Evolutionary conservation across 176 grass and related monocot species (phyloP).

Genomic region (Puya raimondii): DNA sequence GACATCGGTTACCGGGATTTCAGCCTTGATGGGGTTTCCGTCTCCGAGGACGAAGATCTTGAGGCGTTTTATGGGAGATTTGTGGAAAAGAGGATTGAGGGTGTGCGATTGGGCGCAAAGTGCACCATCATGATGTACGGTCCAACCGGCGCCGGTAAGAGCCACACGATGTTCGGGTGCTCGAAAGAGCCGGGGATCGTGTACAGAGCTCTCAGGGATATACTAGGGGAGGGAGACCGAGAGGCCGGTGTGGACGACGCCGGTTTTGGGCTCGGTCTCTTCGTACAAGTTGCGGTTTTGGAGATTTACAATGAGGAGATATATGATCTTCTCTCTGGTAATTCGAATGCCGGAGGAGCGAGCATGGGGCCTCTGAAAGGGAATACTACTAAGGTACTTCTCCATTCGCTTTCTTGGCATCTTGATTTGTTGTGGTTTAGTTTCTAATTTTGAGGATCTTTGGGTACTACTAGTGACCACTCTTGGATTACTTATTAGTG

Average conservation of each 20-base stretch:
- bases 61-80: slow-evolving; percentile 72
- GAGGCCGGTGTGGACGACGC: slow-evolving; percentile 25
- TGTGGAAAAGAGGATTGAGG: slow-evolving; percentile 52
- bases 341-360: slow-evolving; percentile 18
- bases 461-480: not conserved
- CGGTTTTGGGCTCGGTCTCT: slow-evolving; percentile 38
- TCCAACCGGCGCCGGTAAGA: slow-evolving; percentile 66
- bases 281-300: slow-evolving; percentile 58
- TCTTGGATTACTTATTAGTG: too few species aligned
- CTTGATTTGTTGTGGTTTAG: not conserved
- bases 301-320: slow-evolving; percentile 96
- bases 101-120: slow-evolving; percentile 66
- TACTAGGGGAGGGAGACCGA: slow-evolving; percentile 26
- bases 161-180: slow-evolving; percentile 89
- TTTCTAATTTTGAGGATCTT: not conserved
- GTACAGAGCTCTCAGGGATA: slow-evolving; percentile 75
- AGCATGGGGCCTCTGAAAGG: slow-evolving; percentile 27
- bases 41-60: slow-evolving; percentile 63
- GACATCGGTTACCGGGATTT: slow-evolving; percentile 79
- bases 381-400: slow-evolving; percentile 51
- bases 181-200: slow-evolving; percentile 68
- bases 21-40: slow-evolving; percentile 71
- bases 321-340: slow-evolving; percentile 57
- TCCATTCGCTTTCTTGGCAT: not conserved
- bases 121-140: slow-evolving; percentile 97